Evolutionary conservation across 495 filamentous ascomycete genomes (phyloP), one percentile per base, ranked within the genome.

Genomic region (Xylaria grammica): DNA sequence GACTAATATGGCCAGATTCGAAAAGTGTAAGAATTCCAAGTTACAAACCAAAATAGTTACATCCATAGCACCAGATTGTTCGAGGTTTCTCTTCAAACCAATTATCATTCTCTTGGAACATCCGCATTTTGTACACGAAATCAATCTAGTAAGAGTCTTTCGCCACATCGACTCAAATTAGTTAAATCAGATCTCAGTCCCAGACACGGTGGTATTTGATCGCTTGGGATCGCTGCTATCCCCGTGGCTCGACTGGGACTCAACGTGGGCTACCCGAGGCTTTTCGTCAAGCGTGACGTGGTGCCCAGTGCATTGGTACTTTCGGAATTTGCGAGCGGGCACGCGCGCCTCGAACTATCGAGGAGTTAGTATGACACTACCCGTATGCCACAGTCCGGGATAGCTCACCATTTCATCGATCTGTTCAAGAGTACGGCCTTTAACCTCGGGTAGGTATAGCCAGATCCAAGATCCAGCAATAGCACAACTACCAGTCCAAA

Each of bases 381-480:
- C 13, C n/a, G 36, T 2, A 29, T 7, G 10, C 17, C 36, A 24
- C 6, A 50, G 6, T 3, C 0, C 10, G 45, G 30, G 3, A 17
- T 30, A 36, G 32, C 71, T 49, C 65, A 78, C 81, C 73, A 87
- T 85, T 69, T 82, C 81, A 63, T 88, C 84, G 27, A 87, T 80
- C 58, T 82, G 79, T 44, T 85, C 85, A 17, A 85, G 65, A 1
- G 78, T 82, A 11, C 82, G 76, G 26, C 78, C 80, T 65, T 84
- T 85, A 63, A 81, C 80, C 69, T 86, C 84, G 3, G 84, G 84
- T 40, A 86, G 68, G 73, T 75, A 84, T 62, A 84, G 78, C 60
- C 71, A 85, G 6, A 85, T 73, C 74, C 81, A 85, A 4, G 73
- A 63, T 5, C 67, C 80, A 32, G 81, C 74, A 45, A 78, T 19